Evolutionary conservation across 2,329 filamentous ascomycete genomes (phyloP), one percentile per base, ranked within the genome.

Genomic region (Penicillium vulpinum): DNA sequence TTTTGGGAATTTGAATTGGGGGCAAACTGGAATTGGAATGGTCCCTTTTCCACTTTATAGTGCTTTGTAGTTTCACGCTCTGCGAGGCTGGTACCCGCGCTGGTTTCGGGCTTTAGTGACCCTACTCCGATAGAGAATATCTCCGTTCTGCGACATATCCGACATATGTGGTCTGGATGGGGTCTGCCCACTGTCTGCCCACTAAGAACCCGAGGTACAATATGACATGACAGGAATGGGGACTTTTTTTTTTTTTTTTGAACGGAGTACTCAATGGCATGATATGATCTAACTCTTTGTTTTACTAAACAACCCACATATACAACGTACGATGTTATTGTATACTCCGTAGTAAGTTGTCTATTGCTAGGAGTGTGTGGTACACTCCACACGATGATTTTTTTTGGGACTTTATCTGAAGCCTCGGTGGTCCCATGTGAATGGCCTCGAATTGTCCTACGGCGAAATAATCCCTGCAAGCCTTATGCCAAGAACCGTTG

Each of bases 341-440:
- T n/a, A n/a, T n/a, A n/a, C n/a, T n/a, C n/a, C n/a, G n/a, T n/a
- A n/a, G n/a, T n/a, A n/a, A n/a, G n/a, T n/a, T n/a, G n/a, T 21
- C 28, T 11, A 10, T 16, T 3, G 11, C n/a, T 31, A 8, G 5
- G 33, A 33, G 33, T 18, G 29, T 28, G 4, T 18, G 4, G 16
- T 35, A 9, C n/a, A n/a, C n/a, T 38, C 33, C 31, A 40, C 21
- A 15, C 9, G 24, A 11, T n/a, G 1, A 22, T 15, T 40, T 41
- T 33, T n/a, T 22, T 28, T 31, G 21, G 2, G n/a, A 16, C 51
- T 49, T 22, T 48, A 53, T 53, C 36, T 59, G 38, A 56, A 49
- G 44, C 58, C 52, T 58, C 52, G 31, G 31, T 51, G 48, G 49
- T 49, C 24, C 51, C 58, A 56, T 58, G 45, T 56, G 49, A 58